Conservation (phyloP, 257 asterid species). For the Henckelia pumila region DNA sequence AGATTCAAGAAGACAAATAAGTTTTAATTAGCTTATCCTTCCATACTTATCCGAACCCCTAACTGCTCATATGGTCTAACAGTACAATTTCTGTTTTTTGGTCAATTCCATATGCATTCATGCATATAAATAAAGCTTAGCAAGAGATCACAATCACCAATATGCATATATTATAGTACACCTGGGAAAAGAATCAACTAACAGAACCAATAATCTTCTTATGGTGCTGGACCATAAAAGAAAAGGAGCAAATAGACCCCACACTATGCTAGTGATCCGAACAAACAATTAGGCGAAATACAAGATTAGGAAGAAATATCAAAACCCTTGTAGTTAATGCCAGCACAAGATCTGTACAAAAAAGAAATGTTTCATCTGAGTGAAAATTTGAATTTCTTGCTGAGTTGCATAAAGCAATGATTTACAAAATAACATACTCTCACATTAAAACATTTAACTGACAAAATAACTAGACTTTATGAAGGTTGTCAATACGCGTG, state of each 20-base stretch:
- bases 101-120: conserved; percentile 12
- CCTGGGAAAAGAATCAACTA: conserved; percentile 8
- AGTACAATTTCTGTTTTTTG: conserved; percentile 11
- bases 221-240: conserved; percentile 17
- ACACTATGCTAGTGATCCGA: background rate
- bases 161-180: conserved; percentile 7
- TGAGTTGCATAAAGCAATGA: background rate
- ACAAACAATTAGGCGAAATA: background rate
- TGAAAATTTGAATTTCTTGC: no score
- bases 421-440: background rate
- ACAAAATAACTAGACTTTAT: no score
- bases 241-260: background rate
- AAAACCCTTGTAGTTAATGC: background rate
- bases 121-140: background rate
- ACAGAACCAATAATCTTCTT: conserved; percentile 14
- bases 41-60: conserved; percentile 19
- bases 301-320: background rate
- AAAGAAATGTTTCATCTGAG: no score
- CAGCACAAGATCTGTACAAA: background rate
- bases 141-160: conserved; percentile 21
- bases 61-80: conserved; percentile 27
- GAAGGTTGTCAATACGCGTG: background rate
- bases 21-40: conserved; percentile 15
- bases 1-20: conserved; percentile 20
- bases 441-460: no score